Percentiles rank a stretch among this genome's conserved stretches.
phyloP scores from a whole-genome alignment of 1,139 yeast genomes.

The Magnusiomyces paraingens region DNA sequence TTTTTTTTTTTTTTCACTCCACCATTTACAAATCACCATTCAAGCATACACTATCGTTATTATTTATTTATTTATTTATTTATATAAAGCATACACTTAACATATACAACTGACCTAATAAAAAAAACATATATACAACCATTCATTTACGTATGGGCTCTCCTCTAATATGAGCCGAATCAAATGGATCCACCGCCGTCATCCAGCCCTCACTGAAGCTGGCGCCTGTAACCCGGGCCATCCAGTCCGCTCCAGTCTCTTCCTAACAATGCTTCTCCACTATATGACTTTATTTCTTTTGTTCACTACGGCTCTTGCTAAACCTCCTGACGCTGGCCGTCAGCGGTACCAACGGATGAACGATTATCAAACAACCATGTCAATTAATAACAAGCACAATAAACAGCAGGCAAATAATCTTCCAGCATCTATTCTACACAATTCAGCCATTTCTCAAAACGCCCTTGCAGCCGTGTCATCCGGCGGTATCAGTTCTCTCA shows the following conservation, averaged over 20 bases:
- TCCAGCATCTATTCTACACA: neutral
- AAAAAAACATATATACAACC: neutral
- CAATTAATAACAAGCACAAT: neutral
- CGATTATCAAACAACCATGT: neutral
- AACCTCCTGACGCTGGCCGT: conserved; percentile 2
- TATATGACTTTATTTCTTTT: neutral
- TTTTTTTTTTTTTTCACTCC: too few species aligned
- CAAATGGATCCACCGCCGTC: conserved; percentile 3
- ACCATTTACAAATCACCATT: too few species aligned
- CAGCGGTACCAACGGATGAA: neutral
- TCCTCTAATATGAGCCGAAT: neutral
- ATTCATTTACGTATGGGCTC: neutral
- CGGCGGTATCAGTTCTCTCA: conserved; percentile 7
- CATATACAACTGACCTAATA: neutral
- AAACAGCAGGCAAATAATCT: too few species aligned
- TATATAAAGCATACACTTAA: neutral
- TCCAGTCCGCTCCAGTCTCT: neutral
- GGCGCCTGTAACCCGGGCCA: too few species aligned
- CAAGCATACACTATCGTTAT: too few species aligned
- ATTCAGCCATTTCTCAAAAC: neutral
- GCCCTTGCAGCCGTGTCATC: neutral
- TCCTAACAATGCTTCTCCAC: neutral
- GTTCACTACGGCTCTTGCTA: too few species aligned
- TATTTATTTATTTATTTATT: too few species aligned
- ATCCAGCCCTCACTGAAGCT: neutral